Base-by-base conservation (phyloP, 331 rosid genomes). In the Rhamnella rubrinervis region DNA sequence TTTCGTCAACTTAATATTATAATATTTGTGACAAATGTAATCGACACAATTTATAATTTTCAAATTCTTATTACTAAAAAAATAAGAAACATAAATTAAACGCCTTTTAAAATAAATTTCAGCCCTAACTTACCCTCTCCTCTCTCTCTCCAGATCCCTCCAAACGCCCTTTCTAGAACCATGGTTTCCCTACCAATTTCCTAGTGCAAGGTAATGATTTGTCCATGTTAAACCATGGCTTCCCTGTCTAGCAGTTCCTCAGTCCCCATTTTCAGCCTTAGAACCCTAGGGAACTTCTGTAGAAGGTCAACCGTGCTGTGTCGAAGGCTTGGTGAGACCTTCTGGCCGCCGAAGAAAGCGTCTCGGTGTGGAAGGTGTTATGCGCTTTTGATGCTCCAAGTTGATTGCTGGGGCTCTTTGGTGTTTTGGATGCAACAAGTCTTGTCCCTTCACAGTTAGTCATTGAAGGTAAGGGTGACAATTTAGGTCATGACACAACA, bases 391-490 rank as follows among this genome's bases (percentile, higher is more conserved):
- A 74, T 59, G 53, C 91, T 90, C 40, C 80, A 85, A 66, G 83
- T 80, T 39, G 96, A 90, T 73, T 78, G 88, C 0, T 93, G 92
- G 96, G 57, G 65, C 66, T 74, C 91, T 26, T 19, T 93, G 46
- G 96, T 91, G 60, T 74, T 87, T 44, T 81, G 76, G 37, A 88
- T 93, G 92, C 98, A 88, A 81, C 86, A 85, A 62, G 86, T 93
- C 67, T 89, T 92, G 9, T 77, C 88, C 50, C 89, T 93, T 64
- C 53, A 79, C 21, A 86, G 83, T 55, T 84, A 66, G 55, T 71
- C 52, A 74, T 57, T 41, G 97, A 93, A 93, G 97, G 98, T 93
- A 82, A 61, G n/a, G n/a, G n/a, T n/a, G n/a, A n/a, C n/a, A n/a
- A n/a, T n/a, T n/a, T n/a, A n/a, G n/a, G n/a, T n/a, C n/a, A n/a